Conservation (phyloP, 441 rosid species). For the Brassica balearica region DNA sequence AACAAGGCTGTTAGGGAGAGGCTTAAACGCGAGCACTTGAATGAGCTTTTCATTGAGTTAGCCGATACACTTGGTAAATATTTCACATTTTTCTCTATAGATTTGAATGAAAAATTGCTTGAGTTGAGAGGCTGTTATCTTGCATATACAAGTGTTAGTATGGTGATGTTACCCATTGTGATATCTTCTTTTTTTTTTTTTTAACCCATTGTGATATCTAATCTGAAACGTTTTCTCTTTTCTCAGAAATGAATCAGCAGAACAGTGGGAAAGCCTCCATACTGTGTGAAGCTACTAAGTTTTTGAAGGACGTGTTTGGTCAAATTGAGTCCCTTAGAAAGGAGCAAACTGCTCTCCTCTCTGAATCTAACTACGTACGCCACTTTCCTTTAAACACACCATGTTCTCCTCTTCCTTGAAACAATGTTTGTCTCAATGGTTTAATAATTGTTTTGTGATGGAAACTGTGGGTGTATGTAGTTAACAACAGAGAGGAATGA, state of each 20-base stretch:
- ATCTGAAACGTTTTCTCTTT: conserved; percentile 19
- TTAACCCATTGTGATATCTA: not conserved
- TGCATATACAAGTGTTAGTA: not conserved
- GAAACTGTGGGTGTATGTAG: conserved; percentile 45
- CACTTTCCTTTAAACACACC: not conserved
- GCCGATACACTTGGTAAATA: conserved; percentile 75
- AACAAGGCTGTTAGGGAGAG: conserved; percentile 95
- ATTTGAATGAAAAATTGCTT: not conserved
- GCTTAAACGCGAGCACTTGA: conserved; percentile 94
- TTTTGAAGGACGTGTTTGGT: conserved; percentile 69
- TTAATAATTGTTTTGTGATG: not conserved
- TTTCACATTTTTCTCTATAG: conserved; percentile 21
- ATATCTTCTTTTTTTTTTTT: not conserved
- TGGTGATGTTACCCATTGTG: not conserved
- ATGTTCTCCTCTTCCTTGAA: not conserved
- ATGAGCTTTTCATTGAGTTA: conserved; percentile 83
- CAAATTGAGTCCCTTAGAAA: conserved; percentile 74
- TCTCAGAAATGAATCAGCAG: conserved; percentile 64
- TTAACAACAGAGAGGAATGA: conserved; percentile 80
- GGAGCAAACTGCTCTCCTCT: conserved; percentile 68
- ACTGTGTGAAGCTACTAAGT: conserved; percentile 69
- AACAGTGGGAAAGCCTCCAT: conserved; percentile 87
- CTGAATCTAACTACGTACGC: conserved; percentile 82
- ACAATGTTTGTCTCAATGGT: not conserved
- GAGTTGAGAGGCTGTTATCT: not conserved